Percentiles rank a stretch among this genome's conserved stretches.
Conservation (phyloP, 306 rosid species). For the Vachellia pachyceras region DNA sequence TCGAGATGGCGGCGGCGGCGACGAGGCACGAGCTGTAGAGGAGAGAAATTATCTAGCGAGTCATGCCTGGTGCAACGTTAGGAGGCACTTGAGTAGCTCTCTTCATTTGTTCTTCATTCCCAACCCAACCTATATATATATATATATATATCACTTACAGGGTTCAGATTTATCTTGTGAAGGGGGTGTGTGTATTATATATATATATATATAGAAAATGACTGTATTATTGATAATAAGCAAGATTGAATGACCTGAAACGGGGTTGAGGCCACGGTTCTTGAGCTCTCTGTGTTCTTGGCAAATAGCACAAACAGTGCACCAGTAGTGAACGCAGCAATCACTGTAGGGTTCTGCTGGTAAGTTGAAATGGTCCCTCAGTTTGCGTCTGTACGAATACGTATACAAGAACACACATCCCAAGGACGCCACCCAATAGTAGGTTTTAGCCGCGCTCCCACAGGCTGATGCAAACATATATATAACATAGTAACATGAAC, state of each 20-base stretch:
- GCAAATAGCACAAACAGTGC: slow-evolving; percentile 39
- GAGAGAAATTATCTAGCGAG: slow-evolving; percentile 30
- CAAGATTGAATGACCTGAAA: no score
- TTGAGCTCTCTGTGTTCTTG: slow-evolving; percentile 51
- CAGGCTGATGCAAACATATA: no score
- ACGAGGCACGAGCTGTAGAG: no score
- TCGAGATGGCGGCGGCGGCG: no score
- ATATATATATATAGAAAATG: no score
- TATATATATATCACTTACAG: background rate
- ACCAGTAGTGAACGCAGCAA: slow-evolving; percentile 37
- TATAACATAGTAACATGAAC: no score
- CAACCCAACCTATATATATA: slow-evolving; percentile 41
- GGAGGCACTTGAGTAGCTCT: slow-evolving; percentile 33
- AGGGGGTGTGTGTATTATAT: no score
- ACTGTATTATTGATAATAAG: no score
- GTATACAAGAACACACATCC: slow-evolving; percentile 37
- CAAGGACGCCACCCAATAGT: background rate
- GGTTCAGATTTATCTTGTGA: background rate
- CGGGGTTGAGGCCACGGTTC: slow-evolving; percentile 42
- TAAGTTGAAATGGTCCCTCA: slow-evolving; percentile 37
- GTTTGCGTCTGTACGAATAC: slow-evolving; percentile 33
- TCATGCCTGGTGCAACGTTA: slow-evolving; percentile 32
- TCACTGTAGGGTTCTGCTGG: slow-evolving; percentile 43
- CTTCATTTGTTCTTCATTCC: slow-evolving; percentile 28
- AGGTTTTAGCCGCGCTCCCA: no score